Percentiles rank a stretch among this genome's conserved stretches.
These are phyloP conservation scores for Vicia faba DNA, from an alignment of 306 rosid species.

Conservation along the genomic window DNA sequence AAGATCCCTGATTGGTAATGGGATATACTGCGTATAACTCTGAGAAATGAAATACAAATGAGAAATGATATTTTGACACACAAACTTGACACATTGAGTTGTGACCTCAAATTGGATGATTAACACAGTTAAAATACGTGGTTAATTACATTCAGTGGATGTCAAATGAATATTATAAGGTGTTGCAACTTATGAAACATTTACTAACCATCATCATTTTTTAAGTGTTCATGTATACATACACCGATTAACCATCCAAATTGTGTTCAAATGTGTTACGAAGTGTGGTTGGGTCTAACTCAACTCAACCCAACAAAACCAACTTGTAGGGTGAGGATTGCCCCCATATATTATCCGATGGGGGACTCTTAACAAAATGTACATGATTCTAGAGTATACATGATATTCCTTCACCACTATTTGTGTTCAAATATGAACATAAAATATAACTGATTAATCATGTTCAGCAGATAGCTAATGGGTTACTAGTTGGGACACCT, in stretches of 20 bases:
- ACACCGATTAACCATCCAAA: not conserved
- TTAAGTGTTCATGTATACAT: not conserved
- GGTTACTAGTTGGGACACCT: not conserved
- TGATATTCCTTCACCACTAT: not conserved
- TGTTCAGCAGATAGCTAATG: not conserved
- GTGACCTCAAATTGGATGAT: constrained; percentile 4
- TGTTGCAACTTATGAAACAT: not conserved
- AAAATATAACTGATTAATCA: not conserved
- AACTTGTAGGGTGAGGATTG: no score
- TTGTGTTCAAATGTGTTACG: not conserved
- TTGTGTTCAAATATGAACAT: not conserved
- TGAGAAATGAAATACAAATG: constrained; percentile 42
- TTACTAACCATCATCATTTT: not conserved
- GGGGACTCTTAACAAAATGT: not conserved
- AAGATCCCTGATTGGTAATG: constrained; percentile 84
- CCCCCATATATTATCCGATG: no score
- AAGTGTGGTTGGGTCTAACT: no score
- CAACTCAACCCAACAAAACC: no score
- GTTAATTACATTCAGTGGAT: not conserved
- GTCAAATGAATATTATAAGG: not conserved
- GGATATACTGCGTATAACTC: constrained; percentile 98
- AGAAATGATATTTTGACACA: not conserved
- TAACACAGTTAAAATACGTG: not conserved
- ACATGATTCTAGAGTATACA: not conserved
- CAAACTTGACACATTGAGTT: not conserved